Base-by-base conservation (phyloP, 768 basidiomycete species). In the Coprinopsis cinerea region DNA sequence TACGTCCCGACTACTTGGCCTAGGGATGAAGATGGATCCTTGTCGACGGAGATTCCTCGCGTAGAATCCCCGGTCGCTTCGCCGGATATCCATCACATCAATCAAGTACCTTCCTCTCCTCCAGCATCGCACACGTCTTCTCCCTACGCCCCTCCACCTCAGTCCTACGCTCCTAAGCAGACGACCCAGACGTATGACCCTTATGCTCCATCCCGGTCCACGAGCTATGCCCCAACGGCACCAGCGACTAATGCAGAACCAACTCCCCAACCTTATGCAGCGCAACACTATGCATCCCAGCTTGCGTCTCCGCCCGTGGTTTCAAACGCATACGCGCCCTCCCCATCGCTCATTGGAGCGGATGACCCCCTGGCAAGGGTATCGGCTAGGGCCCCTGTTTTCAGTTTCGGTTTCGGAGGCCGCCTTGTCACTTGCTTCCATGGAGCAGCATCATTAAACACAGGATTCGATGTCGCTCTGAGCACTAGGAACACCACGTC, bases 341-440 rank as follows among this genome's bases (percentile, higher is more conserved):
- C 90, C 0, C 87, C 91, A 0, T 90, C 91, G 0, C 70, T 91
- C 17, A 61, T 91, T 39, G 90, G 88, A 23, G 77, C 83, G 5
- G 90, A 92, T 57, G 90, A 92, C 61, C 88, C 88, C 4, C 67
- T 92, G 2, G 82, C 84, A 24, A 79, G 90, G 37, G 82, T 85
- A 4, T 73, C 82, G 2, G 79, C 78, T 48, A 79, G 81, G 30
- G 79, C 83, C 7, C 94, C 94, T 0, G 73, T 96, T 24, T 71
- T 94, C 47, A 86, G 82, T 53, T 96, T 97, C 58, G 95, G 95
- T 0, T 93, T 94, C 58, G 92, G 92, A n/a, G 94, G 94, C 10
- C 87, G 86, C 59, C 59, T 97, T 50, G 77, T 94, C 7, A 85
- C 90, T 6, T 94, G 89, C 64, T 96, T 95, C 71, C 92, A 90